Percentiles rank a stretch among this genome's conserved stretches.
phyloP scores from a whole-genome alignment of 345 rosid species.

The Salix dunnii region DNA sequence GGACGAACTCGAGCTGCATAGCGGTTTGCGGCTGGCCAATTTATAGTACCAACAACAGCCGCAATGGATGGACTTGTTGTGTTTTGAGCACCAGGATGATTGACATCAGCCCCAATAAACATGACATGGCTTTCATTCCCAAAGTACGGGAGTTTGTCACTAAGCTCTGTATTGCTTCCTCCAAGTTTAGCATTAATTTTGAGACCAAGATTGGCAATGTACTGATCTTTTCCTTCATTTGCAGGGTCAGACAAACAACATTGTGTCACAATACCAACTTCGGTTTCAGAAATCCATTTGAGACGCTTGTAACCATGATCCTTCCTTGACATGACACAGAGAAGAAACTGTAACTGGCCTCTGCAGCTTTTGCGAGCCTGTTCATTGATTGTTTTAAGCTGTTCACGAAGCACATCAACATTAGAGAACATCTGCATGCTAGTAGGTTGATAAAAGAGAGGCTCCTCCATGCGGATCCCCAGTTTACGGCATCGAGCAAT shows the following conservation, averaged over 20 bases:
- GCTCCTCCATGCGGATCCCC: conserved; percentile 57
- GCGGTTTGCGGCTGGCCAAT: conserved; percentile 86
- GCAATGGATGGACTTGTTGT: conserved; percentile 71
- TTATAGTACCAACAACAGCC: conserved; percentile 76
- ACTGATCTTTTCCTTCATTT: conserved; percentile 48
- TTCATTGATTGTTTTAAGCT: conserved; percentile 40
- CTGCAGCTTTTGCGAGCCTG: conserved; percentile 20
- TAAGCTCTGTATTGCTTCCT: conserved; percentile 80
- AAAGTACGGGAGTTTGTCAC: conserved; percentile 48
- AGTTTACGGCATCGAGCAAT: conserved; percentile 44
- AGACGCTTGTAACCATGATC: conserved; percentile 69
- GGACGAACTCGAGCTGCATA: conserved; percentile 73
- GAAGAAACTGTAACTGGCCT: conserved; percentile 51
- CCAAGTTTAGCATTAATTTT: conserved; percentile 97
- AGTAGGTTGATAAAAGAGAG: conserved; percentile 25
- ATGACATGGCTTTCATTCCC: conserved; percentile 47
- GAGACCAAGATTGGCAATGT: conserved; percentile 68
- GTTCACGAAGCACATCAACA: conserved; percentile 30
- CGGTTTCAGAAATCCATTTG: conserved; percentile 81
- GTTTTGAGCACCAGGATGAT: conserved; percentile 64
- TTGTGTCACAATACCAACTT: conserved; percentile 76
- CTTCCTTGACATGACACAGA: conserved; percentile 71
- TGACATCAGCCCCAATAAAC: conserved; percentile 92
- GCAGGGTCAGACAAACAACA: conserved; percentile 59
- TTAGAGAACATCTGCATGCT: conserved; percentile 45